These are phyloP conservation scores for Tuber umbilicatum DNA, from an alignment of 495 filamentous ascomycete genomes.

Conservation along the genomic window DNA sequence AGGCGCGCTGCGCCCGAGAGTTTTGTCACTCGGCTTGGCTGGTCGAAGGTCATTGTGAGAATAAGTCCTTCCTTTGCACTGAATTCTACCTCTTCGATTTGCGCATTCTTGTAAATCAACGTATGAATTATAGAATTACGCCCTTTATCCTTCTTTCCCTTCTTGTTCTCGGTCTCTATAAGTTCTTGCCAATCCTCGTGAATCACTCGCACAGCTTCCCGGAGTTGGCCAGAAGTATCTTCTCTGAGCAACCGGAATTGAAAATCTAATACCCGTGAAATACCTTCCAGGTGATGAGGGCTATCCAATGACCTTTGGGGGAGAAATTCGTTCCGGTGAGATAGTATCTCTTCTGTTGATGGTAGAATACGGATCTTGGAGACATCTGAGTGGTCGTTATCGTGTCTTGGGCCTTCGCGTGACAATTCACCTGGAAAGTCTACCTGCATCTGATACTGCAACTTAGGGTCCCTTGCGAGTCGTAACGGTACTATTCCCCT, in stretches of 20 bases:
- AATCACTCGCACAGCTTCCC: slow-evolving; percentile 51
- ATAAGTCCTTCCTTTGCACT: slow-evolving; percentile 51
- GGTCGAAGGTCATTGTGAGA: slow-evolving; percentile 52
- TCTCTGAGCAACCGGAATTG: slow-evolving; percentile 65
- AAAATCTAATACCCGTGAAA: slow-evolving; percentile 58
- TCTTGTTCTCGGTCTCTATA: slow-evolving; percentile 17
- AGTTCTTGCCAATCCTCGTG: slow-evolving; percentile 41
- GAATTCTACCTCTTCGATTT: slow-evolving; percentile 44
- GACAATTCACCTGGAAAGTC: slow-evolving; percentile 54
- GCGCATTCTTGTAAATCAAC: slow-evolving; percentile 45
- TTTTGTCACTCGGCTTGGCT: slow-evolving; percentile 45
- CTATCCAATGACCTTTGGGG: slow-evolving; percentile 50
- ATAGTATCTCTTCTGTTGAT: slow-evolving; percentile 55
- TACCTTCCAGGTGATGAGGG: slow-evolving; percentile 53
- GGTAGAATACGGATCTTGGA: slow-evolving; percentile 58
- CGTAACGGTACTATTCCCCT: neutral
- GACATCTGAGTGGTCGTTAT: slow-evolving; percentile 61
- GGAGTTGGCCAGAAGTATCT: slow-evolving; percentile 58
- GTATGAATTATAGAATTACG: slow-evolving; percentile 10
- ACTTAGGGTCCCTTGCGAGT: neutral
- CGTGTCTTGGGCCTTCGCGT: slow-evolving; percentile 53
- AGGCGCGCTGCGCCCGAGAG: slow-evolving; percentile 42
- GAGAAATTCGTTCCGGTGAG: slow-evolving; percentile 52
- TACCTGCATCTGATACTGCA: slow-evolving; percentile 43
- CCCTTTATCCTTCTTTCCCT: slow-evolving; percentile 6